Base-by-base conservation (phyloP, 176 grass and related monocot genomes). In the Triticum urartu region DNA sequence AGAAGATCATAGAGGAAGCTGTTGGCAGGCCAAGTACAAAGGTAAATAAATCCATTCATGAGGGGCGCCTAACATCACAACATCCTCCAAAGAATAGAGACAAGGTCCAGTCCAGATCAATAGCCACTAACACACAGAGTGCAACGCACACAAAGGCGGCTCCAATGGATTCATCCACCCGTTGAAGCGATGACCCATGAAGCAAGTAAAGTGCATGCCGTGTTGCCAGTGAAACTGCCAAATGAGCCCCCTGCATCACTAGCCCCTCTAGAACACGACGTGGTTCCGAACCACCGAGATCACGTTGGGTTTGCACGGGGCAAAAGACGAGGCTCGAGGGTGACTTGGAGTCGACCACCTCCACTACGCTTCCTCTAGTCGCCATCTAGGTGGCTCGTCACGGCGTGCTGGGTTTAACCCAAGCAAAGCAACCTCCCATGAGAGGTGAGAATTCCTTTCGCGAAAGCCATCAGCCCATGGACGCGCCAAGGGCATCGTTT, bases 91-190 rank as follows among this genome's bases (percentile, higher is more conserved):
- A 79, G 15, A 12, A 72, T 21, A 34, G 69, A 82, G 66, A 78
- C 50, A 81, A 81, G 40, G 26, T 20, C 3, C 36, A 26, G 22
- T 74, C 68, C 2, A 54, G 30, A 79, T 79, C 84, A 87, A 8
- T 33, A 74, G 2, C 13, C 47, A 64, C 71, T 52, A 0, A 71
- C 26, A 67, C 84, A 72, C 68, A 26, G 82, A 88, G 86, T 91
- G 64, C 68, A 66, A 78, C 26, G 40, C 90, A 91, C 90, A 88
- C 78, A 91, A 91, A 91, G 89, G 86, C 24, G 89, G 86, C 17
- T 40, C 21, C 4, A 26, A 26, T 26, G 26, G 26, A 26, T 26
- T 80, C 11, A 12, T 1, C 4, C 21, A 13, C n/a, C 60, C 85
- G 28, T 62, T 80, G 61, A 7, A 33, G 38, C 32, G 86, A 24